Base-by-base conservation (phyloP, 208 protist genomes). In the Lotmaria passim region DNA sequence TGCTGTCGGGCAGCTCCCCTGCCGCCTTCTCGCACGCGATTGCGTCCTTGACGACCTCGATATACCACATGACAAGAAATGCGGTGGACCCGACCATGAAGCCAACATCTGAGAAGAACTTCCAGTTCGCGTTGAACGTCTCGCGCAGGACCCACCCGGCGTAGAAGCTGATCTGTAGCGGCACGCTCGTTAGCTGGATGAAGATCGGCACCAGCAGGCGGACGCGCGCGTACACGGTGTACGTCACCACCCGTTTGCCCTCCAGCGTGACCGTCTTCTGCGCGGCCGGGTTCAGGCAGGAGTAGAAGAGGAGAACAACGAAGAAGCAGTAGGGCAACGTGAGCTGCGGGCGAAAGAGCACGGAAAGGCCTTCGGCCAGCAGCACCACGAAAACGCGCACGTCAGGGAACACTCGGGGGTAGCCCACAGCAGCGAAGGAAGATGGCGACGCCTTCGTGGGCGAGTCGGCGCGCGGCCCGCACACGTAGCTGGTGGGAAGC, bases 41-140 rank as follows among this genome's bases (percentile, higher is more conserved):
- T 26, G 59, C 65, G 33, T 87, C 79, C 15, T 79, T 57, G 11
- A 83, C 73, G 0, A 83, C 70, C 56, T 78, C 74, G 28, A 71
- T 50, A 24, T 85, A 62, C 72, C 84, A 92, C 26, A 81, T 48
- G 31, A 76, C 64, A 28, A 90, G 15, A 69, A 91, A 91, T 7
- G 83, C 46, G 34, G 59, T 78, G 0, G 74, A 55, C 23, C 63
- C 69, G 3, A 74, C 17, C 28, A 77, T 61, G 65, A 86, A 85
- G 17, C 62, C 86, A 41, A 86, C 57, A 36, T 90, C 79, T 0
- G 83, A 65, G 63, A 91, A 94, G 58, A 94, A 90, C 23, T 92
- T 74, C 86, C 85, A 94, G 55, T 94, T 94, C 10, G 79, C 82
- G 43, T 94, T 94, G 36, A 78, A 66, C 21, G 75, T 82, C 63